Conservation (phyloP, 345 rosid species). For the Litchi chinensis region DNA sequence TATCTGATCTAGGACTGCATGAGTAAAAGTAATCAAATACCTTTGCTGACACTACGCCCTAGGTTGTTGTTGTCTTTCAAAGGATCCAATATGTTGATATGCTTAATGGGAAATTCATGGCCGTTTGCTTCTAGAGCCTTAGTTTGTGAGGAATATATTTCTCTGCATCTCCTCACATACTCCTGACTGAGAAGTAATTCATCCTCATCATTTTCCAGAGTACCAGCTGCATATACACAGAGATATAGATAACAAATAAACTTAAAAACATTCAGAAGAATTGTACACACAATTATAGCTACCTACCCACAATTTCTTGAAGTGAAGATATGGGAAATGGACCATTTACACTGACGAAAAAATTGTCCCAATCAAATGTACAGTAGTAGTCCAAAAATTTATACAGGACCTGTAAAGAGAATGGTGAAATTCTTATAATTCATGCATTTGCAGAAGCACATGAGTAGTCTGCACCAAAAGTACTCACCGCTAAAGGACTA, state of each 20-base stretch:
- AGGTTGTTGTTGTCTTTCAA: constrained; percentile 79
- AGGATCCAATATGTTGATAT: constrained; percentile 87
- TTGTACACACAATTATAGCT: constrained; percentile 3
- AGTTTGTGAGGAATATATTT: constrained; percentile 46
- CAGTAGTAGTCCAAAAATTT: constrained; percentile 77
- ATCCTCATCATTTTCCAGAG: constrained; percentile 38
- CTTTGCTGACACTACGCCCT: constrained; percentile 87
- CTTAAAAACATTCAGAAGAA: background rate
- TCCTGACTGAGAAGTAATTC: constrained; percentile 59
- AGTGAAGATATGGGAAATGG: constrained; percentile 63
- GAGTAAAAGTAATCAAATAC: constrained; percentile 36
- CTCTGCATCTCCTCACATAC: constrained; percentile 52
- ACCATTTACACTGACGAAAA: constrained; percentile 59
- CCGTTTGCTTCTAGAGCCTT: constrained; percentile 41
- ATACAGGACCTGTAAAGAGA: constrained; percentile 56
- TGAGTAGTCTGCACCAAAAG: constrained; percentile 8
- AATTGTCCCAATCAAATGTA: constrained; percentile 81
- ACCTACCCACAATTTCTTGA: constrained; percentile 58
- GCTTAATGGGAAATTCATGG: constrained; percentile 53
- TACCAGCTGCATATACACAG: constrained; percentile 34
- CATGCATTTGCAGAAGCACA: constrained; percentile 1
- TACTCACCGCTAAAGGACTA: constrained; percentile 77
- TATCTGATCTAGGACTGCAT: constrained; percentile 7
- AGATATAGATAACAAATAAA: constrained; percentile 2
- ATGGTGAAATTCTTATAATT: background rate